Evolutionary conservation across 2,329 filamentous ascomycete species (phyloP).

Genomic region (Pestalotiopsis fici): DNA sequence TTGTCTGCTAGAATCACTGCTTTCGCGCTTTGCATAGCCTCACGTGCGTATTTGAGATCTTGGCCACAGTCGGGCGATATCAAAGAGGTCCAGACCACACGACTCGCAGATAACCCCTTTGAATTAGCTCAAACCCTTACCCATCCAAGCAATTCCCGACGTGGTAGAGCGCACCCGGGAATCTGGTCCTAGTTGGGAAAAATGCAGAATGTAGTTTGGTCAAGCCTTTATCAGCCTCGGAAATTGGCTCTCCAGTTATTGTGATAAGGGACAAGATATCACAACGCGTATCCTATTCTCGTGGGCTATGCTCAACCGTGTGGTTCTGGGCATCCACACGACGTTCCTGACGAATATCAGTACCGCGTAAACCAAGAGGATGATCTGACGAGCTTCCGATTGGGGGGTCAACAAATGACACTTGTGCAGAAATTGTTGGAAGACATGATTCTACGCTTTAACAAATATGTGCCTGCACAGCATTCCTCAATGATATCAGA

Average conservation of each 20-base stretch:
- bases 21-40: too few species aligned
- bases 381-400: too few species aligned
- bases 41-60: neutral
- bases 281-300: neutral
- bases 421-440: too few species aligned
- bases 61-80: neutral
- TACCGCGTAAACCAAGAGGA: too few species aligned
- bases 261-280: neutral
- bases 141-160: neutral
- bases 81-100: neutral
- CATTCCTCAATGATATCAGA: too few species aligned
- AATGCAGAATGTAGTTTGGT: neutral
- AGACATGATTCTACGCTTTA: too few species aligned
- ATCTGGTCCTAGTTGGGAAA: neutral
- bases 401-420: too few species aligned
- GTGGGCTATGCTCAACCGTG: too few species aligned
- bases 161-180: neutral
- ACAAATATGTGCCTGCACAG: too few species aligned
- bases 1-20: too few species aligned
- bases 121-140: neutral
- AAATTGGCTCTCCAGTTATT: neutral
- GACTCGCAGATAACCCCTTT: neutral
- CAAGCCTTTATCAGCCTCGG: neutral
- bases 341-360: too few species aligned
- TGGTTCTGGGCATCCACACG: neutral